Evolutionary conservation across 257 asterid genomes (phyloP), one percentile per base, ranked within the genome.

Genomic region (Nyctanthes arbortristis): DNA sequence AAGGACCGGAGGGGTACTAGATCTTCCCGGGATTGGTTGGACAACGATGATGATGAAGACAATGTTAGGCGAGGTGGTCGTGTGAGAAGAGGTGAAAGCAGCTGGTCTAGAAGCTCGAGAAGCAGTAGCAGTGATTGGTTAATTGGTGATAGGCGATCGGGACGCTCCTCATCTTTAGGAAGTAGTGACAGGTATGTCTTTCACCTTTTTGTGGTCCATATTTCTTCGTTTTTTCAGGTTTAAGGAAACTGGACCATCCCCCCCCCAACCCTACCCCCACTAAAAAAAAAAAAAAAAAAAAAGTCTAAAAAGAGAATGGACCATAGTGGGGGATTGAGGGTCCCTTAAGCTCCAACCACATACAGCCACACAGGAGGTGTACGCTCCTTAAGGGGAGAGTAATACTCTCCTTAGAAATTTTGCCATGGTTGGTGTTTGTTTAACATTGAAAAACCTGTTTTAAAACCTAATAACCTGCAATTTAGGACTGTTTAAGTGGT

Each of bases 41-140:
- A 78, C 75, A 76, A 70, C 68, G 74, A 78, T 9, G 80, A 77
- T 68, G 79, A 72, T 30, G 81, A 57, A 14, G 65, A 69, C 66
- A 82, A 75, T 65, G 78, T 57, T 52, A 76, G 63, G 68, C 68
- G 76, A 69, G 81, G 88, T 13, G 79, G 87, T 36, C 73, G 85
- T 20, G 71, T 85, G 58, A 61, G 80, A 47, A 77, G 89, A 30
- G 47, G 77, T 62, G 85, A 58, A 12, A 81, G 65, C 64, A 78
- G 80, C 8, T 82, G 84, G 84, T 75, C 85, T 52, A 67, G 25
- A 24, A 67, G 35, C 77, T 61, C 90, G 2, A 76, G 90, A 68
- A 79, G 88, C 73, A 79, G 92, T 63, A 85, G 84, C 35, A 85
- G 93, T 74, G 98, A 92, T 78, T 90, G 97, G 98, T 79, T 90